Percentiles rank a stretch among this genome's conserved stretches.
Evolutionary conservation across 495 filamentous ascomycete genomes (phyloP).

Genomic region (Staphylotrichum tortipilum): DNA sequence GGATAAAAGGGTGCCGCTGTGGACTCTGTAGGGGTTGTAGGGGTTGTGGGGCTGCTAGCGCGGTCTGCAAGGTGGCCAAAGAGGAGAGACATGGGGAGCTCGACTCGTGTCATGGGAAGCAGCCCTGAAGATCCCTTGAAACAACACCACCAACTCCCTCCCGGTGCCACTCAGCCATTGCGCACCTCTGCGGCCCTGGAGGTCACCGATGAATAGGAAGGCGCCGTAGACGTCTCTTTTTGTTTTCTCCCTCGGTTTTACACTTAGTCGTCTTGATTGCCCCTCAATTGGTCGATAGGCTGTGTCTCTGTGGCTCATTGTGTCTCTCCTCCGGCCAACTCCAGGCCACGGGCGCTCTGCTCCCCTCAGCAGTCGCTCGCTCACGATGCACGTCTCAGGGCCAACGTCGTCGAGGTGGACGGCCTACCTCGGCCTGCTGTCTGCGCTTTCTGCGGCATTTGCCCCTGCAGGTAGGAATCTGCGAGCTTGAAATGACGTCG

Average conservation of each 20-base stretch:
- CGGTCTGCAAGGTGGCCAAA: constrained; percentile 18
- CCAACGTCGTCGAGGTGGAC: constrained; percentile 49
- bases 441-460: constrained; percentile 37
- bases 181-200: constrained; percentile 12
- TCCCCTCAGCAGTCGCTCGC: too few species aligned
- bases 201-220: constrained; percentile 12
- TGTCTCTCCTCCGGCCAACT: neutral
- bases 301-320: too few species aligned
- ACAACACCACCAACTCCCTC: too few species aligned
- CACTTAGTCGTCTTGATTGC: constrained; percentile 4
- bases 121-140: neutral
- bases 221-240: constrained; percentile 3
- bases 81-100: too few species aligned
- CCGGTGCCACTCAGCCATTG: constrained; percentile 2
- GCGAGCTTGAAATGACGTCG: neutral
- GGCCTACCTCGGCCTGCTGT: constrained; percentile 41
- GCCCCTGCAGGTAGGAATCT: constrained; percentile 39
- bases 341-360: constrained; percentile 3
- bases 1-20: constrained; percentile 1
- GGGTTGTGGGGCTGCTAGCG: neutral
- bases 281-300: too few species aligned
- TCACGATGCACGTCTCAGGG: constrained; percentile 33
- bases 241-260: constrained; percentile 7
- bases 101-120: too few species aligned
- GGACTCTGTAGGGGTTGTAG: neutral